Evolutionary conservation across 208 protist genomes (phyloP), one percentile per base, ranked within the genome.

Genomic region (Wallacemonas sp.): DNA sequence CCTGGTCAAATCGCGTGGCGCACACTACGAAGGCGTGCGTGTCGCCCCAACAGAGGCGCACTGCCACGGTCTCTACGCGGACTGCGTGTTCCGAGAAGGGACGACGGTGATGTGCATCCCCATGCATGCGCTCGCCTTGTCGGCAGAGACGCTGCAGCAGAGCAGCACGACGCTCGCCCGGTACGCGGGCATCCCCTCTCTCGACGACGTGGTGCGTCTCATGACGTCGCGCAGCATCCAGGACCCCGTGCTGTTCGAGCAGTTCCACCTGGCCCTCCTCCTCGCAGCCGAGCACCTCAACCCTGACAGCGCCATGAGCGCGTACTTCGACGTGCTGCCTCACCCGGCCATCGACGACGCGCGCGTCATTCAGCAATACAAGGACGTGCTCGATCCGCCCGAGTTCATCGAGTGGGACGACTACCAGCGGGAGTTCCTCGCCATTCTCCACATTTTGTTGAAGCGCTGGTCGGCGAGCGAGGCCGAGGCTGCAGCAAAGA

Each of bases 371-470:
- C 43, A 55, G 14, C 58, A 43, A n/a, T 74, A 93, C 76, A 93
- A 93, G 68, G 77, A 90, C 49, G 65, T 77, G 21, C 62, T 90
- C 1, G 87, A 90, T 61, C 80, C 87, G 2, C 47, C 83, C 61
- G 39, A 78, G 52, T 78, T 93, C 11, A 68, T 93, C 24, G 87
- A 93, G 78, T 93, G 87, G 84, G 84, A 93, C 62, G 87, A 89
- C 69, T 82, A 93, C 57, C 87, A 90, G 69, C 68, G 72, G n/a
- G 81, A 84, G 66, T 86, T 89, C 63, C 52, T 90, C 11, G 74
- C 81, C 1, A 48, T 90, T 12, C 65, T 88, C 47, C 79, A 78
- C 27, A 73, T 64, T 38, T 46, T 87, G 56, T 68, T 82, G 26
- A 68, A 70, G 2, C 76, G 75, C 33, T 90, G 84, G 82, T 70